Evolutionary conservation across 306 rosid genomes (phyloP), one percentile per base, ranked within the genome.

Genomic region (Pterocarpus macrocarpus): DNA sequence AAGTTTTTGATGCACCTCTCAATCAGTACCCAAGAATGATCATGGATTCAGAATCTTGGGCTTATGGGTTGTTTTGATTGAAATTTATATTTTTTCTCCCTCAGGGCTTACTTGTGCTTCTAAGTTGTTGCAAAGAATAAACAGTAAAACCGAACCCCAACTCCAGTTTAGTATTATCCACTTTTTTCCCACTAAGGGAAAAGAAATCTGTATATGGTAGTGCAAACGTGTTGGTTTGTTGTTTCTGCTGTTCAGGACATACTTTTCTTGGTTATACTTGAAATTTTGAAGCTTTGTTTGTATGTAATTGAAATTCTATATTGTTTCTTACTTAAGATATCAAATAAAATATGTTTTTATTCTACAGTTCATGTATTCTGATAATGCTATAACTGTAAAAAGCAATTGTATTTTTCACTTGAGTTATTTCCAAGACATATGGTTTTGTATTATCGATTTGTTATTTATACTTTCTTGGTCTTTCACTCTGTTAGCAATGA

Each of bases 21-120:
- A 82, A 22, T 85, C 92, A 83, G 75, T 39, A 64, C 81, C 86
- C 81, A 65, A 84, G 55, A 85, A 76, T 75, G 77, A 77, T 82
- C 66, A 79, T 86, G 90, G 91, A 79, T 78, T 85, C 88, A 75
- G 86, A 90, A 68, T 82, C 84, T 62, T 91, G 94, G 91, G 78
- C 77, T 5, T 79, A 80, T 79, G 87, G 83, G 0, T 80, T 85
- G 47, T 84, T 90, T 83, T 87, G 81, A 88, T 39, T 72, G 53
- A 1, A 10, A n/a, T 55, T 55, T n/a, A 5, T n/a, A 3, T 1
- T 55, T 17, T 7, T n/a, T 17, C 8, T 55, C 5, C 2, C n/a
- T 43, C 55, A 57, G 15, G 64, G 70, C 44, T 80, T 83, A 62
- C 81, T 76, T 87, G 76, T 83, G 57, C 50, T 61, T 75, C 66